Percentiles rank a stretch among this genome's conserved stretches.
Evolutionary conservation across 2,329 filamentous ascomycete species (phyloP).

Genomic region (Neonectria neomacrospora): DNA sequence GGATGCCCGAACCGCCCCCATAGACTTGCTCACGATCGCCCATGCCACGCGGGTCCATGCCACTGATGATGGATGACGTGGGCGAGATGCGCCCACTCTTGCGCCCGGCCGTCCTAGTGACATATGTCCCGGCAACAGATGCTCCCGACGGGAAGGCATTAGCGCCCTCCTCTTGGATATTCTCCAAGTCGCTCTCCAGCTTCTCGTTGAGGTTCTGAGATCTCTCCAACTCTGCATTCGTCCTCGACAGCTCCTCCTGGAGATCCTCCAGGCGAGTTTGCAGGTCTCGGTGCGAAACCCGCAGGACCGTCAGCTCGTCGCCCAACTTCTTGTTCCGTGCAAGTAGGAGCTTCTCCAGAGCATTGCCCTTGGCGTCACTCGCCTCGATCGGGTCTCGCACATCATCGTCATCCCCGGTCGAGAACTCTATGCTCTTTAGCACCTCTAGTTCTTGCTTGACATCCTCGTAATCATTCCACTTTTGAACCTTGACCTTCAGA

Average conservation of each 20-base stretch:
- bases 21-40: conserved; percentile 67
- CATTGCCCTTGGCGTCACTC: conserved; percentile 70
- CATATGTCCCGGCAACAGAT: conserved; percentile 92
- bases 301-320: conserved; percentile 90
- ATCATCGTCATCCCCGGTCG: conserved; percentile 86
- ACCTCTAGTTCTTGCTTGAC: conserved; percentile 96
- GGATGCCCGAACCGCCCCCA: conserved; percentile 83
- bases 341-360: conserved; percentile 88
- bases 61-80: conserved; percentile 97
- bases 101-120: conserved; percentile 70
- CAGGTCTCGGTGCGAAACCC: conserved; percentile 93
- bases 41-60: conserved; percentile 77
- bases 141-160: conserved; percentile 89
- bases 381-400: conserved; percentile 56
- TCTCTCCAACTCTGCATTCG: conserved; percentile 87
- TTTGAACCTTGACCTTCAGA: conserved; percentile 83
- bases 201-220: conserved; percentile 86
- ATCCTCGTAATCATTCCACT: conserved; percentile 94
- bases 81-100: conserved; percentile 81
- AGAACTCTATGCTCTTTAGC: conserved; percentile 97
- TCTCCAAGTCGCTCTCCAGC: conserved; percentile 90
- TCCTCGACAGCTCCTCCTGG: conserved; percentile 84
- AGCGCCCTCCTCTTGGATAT: conserved; percentile 84
- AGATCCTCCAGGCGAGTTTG: conserved; percentile 82
- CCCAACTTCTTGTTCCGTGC: conserved; percentile 96